Evolutionary conservation across 78 protist species (phyloP).

Genomic region (Protostelium mycophagum): DNA sequence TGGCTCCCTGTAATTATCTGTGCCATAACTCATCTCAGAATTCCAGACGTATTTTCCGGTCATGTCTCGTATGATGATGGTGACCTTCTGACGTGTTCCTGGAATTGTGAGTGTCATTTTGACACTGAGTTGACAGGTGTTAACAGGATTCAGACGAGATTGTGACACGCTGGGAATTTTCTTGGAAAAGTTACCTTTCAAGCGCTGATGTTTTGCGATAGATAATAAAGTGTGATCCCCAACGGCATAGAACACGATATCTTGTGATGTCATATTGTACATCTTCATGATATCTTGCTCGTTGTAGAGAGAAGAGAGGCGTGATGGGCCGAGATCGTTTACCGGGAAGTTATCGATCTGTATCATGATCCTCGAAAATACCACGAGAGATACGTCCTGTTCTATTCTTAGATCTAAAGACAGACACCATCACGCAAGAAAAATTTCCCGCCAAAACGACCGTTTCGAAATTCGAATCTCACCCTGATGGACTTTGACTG

Average conservation of each 20-base stretch:
- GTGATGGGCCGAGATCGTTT: background rate
- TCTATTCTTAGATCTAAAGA: background rate
- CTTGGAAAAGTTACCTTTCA: background rate
- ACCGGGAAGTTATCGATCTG: background rate
- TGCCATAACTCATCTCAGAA: background rate
- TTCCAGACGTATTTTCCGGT: background rate
- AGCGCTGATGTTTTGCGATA: background rate
- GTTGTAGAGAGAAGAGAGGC: background rate
- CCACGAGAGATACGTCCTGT: background rate
- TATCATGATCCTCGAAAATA: background rate
- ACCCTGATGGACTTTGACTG: too few relatives aligned
- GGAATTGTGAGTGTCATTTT: too few relatives aligned
- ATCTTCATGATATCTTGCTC: background rate
- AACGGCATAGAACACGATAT: background rate
- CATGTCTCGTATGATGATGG: background rate
- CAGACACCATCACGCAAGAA: background rate
- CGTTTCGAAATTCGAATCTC: too few relatives aligned
- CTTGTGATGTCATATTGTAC: background rate
- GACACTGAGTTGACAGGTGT: too few relatives aligned
- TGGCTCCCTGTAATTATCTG: background rate
- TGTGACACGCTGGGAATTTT: background rate
- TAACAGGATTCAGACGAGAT: too few relatives aligned
- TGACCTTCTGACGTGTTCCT: background rate
- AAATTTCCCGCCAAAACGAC: too few relatives aligned
- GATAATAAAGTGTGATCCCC: background rate